phyloP scores from a whole-genome alignment of 176 grass and related monocot genomes.

The Bothriochloa decipiens region DNA sequence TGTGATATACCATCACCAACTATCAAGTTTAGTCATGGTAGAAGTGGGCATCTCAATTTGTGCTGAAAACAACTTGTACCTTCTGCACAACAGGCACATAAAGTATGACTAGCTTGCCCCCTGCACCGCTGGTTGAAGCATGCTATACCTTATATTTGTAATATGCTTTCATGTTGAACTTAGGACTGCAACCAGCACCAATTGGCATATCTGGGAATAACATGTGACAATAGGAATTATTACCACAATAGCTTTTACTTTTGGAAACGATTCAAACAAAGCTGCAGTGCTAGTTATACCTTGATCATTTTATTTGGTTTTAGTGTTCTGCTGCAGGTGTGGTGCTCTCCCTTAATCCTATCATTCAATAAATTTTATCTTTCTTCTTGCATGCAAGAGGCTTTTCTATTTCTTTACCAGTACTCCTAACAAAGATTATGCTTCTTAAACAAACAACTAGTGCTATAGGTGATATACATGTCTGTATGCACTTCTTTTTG shows the following conservation, averaged over 20 bases:
- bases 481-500: constrained; percentile 9
- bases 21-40: neutral
- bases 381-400: neutral
- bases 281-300: constrained; percentile 13
- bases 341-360: constrained; percentile 8
- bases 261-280: constrained; percentile 33
- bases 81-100: neutral
- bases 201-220: constrained; percentile 20
- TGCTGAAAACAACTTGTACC: neutral
- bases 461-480: neutral
- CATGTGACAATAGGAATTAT: constrained; percentile 5
- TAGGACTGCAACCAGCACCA: neutral
- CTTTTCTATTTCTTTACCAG: neutral
- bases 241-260: neutral
- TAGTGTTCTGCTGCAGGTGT: neutral
- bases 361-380: neutral
- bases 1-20: neutral
- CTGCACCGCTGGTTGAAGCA: neutral
- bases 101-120: neutral
- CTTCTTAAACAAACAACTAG: neutral
- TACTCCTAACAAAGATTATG: constrained; percentile 12
- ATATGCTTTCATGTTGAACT: neutral
- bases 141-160: neutral
- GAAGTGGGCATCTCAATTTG: constrained; percentile 8
- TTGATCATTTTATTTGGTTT: constrained; percentile 22